Conservation (phyloP, 148 eudicot species). For the Euryodendron excelsum region DNA sequence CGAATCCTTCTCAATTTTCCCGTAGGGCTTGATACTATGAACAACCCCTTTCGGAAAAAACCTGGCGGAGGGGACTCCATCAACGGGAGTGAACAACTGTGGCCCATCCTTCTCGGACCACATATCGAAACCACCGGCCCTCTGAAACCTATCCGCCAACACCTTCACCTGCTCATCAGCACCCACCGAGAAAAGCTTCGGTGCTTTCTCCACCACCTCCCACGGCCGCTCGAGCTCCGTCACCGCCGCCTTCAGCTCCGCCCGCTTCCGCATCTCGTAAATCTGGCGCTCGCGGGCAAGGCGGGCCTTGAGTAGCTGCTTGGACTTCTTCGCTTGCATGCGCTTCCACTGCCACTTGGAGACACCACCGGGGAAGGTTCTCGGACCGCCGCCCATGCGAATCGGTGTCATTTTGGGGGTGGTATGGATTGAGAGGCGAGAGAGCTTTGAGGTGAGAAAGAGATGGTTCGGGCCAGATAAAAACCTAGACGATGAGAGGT, state of each 20-base stretch:
- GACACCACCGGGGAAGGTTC: constrained; percentile 90
- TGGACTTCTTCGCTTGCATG: constrained; percentile 75
- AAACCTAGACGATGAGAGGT: constrained; percentile 21
- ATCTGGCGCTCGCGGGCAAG: constrained; percentile 74
- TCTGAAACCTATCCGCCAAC: constrained; percentile 86
- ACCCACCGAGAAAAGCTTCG: constrained; percentile 57
- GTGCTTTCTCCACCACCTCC: constrained; percentile 57
- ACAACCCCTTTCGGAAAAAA: constrained; percentile 89
- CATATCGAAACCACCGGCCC: constrained; percentile 83
- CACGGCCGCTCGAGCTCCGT: constrained; percentile 85
- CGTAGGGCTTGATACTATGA: constrained; percentile 72
- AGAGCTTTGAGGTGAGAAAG: constrained; percentile 34
- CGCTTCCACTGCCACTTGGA: constrained; percentile 97
- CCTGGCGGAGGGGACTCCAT: constrained; percentile 69
- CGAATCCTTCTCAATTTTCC: constrained; percentile 21
- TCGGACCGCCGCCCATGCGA: constrained; percentile 87
- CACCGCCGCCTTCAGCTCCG: constrained; percentile 84
- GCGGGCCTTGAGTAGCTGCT: constrained; percentile 78
- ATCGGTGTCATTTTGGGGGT: constrained; percentile 33
- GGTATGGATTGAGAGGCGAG: constrained; percentile 27
- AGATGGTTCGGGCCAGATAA: constrained; percentile 19
- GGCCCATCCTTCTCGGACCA: constrained; percentile 94
- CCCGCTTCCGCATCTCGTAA: constrained; percentile 88
- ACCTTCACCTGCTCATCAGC: constrained; percentile 90
- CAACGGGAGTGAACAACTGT: constrained; percentile 51